Base-by-base conservation (phyloP, 306 rosid species). In the Fragaria nilgerrensis region DNA sequence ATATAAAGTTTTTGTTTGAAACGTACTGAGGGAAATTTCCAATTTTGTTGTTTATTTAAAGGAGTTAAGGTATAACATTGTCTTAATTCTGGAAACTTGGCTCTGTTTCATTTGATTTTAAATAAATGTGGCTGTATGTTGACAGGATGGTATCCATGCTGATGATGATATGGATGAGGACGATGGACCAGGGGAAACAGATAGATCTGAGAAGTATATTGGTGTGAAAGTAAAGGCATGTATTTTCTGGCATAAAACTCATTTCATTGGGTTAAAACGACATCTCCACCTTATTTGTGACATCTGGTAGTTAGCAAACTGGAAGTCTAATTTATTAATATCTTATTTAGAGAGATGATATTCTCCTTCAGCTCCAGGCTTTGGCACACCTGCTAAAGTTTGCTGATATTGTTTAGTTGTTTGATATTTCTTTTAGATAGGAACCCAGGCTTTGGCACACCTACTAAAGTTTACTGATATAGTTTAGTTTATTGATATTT, bases 141-240 rank as follows among this genome's bases (percentile, higher is more conserved):
- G 14, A 75, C 83, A 95, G 99, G 99, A 95, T 81, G 96, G 96
- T 72, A 93, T 86, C 76, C 91, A 75, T 67, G 95, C 82, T 74
- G 98, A 89, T 75, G 99, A 95, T 79, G 97, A 93, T 73, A 82
- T 82, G 53, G 97, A 90, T 58, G 97, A 92, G 53, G 97, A 92
- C 37, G 96, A 89, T 82, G 94, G 85, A 65, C 92, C 97, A 81
- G 92, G 85, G 32, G 97, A 90, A 85, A 88, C 87, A 75, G 97
- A 91, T 85, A 91, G 97, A 84, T 96, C 89, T 3, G 97, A 95
- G 82, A 95, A 95, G 84, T 95, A 95, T 86, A 88, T 95, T 74
- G 99, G 99, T 65, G 99, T 92, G 81, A 90, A 92, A 95, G 99
- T 95, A 81, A 95, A 95, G 99, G 99, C 72, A 87, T 75, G 87